Evolutionary conservation across 2,329 filamentous ascomycete species (phyloP), one percentile per base, ranked within the genome.

Genomic region (Phyllosticta citrichinensis): DNA sequence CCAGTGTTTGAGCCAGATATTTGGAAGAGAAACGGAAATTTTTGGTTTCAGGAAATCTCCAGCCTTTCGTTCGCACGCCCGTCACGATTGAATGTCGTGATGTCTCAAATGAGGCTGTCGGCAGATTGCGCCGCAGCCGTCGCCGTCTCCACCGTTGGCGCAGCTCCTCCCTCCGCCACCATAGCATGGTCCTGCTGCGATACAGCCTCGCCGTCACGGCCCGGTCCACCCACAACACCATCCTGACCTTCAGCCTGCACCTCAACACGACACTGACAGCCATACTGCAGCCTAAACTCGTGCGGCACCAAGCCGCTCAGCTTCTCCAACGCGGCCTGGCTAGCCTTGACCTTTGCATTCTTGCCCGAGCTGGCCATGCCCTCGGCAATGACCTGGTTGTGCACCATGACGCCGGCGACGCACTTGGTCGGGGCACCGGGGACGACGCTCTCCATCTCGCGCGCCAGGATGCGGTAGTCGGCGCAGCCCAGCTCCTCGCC

Each of bases 321-420:
- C 61, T 62, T 69, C 64, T 75, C 71, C 57, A 88, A 65, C 1
- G 85, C 86, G 63, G 76, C 75, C 65, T 84, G 82, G 12, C 87
- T 86, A 0, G 83, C 87, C 12, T 79, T 79, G 4, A 88, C 73
- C 73, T 91, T 92, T 0, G 89, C 91, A 73, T 91, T 88, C 55
- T 88, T 80, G 0, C 83, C 82, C 57, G 85, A 91, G 65, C 79
- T 82, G 1, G 83, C 83, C 40, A 79, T 76, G 1, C 79, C 83
- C 64, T 84, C 79, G 1, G 84, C 83, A n/a, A 89, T 73, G 10
- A 91, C 81, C 52, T 80, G 72, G 12, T 84, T 82, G 69, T 97
- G 93, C 14, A 97, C 81, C 69, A 95, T 79, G 8, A 96, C 80
- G 24, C 84, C 90, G 6, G 87, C 88, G 0, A 89, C 77, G 5